Percentiles rank a stretch among this genome's conserved stretches.
These are phyloP conservation scores for Zizania palustris DNA, from an alignment of 202 grass and related monocot genomes.

Conservation along the genomic window DNA sequence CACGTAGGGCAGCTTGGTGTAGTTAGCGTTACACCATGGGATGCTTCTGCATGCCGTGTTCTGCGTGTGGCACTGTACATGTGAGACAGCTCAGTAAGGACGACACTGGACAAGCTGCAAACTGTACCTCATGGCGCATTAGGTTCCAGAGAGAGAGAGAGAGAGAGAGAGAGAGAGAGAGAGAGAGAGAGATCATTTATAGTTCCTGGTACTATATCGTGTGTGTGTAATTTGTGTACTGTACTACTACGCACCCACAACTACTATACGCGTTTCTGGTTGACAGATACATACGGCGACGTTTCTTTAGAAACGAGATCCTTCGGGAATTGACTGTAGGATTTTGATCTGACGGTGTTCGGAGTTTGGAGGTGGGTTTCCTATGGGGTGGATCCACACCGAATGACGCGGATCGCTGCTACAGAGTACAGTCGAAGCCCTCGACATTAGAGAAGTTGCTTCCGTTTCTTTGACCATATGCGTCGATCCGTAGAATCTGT, in stretches of 20 bases:
- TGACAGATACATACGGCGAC: slow-evolving; percentile 12
- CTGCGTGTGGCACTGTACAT: slow-evolving; percentile 19
- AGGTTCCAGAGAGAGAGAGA: neutral
- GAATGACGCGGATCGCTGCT: too few species aligned
- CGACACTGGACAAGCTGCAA: slow-evolving; percentile 35
- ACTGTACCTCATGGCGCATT: slow-evolving; percentile 28
- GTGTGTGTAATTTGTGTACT: neutral
- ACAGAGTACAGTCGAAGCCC: too few species aligned
- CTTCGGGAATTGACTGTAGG: too few species aligned
- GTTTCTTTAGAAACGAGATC: too few species aligned
- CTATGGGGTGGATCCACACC: too few species aligned
- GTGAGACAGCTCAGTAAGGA: slow-evolving; percentile 30
- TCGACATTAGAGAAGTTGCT: too few species aligned
- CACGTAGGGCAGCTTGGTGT: slow-evolving; percentile 41
- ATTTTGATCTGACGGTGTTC: too few species aligned
- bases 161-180: neutral
- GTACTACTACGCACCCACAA: slow-evolving; percentile 5
- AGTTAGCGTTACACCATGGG: slow-evolving; percentile 1
- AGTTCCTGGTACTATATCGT: neutral
- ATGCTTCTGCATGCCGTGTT: slow-evolving; percentile 5
- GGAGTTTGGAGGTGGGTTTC: too few species aligned
- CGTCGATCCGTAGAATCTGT: slow-evolving; percentile 9
- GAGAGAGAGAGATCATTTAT: neutral
- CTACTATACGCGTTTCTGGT: neutral
- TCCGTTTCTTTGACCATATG: slow-evolving; percentile 27